Conservation (phyloP, 139 green algal species). For the Tetratostichococcus sp. region DNA sequence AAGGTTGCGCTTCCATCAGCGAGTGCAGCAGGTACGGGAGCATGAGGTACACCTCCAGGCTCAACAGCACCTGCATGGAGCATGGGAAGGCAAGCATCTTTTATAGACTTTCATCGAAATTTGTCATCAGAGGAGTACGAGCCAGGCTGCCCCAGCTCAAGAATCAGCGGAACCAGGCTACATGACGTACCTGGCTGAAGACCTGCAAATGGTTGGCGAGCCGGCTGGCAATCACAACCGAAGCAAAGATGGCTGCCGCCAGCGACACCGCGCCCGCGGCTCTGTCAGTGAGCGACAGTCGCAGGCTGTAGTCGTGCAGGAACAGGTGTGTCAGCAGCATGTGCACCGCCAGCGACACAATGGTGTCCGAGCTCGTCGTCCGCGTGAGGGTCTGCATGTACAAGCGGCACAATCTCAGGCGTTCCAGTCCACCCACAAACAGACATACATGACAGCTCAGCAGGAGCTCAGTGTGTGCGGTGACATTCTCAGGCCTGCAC, state of each 20-base stretch:
- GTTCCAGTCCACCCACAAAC: too few species aligned
- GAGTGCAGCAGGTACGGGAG: conserved; percentile 45
- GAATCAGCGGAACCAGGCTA: background rate
- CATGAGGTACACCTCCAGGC: conserved; percentile 64
- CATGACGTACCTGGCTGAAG: background rate
- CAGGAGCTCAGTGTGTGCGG: too few species aligned
- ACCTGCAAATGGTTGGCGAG: conserved; percentile 50
- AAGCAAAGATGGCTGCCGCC: conserved; percentile 50
- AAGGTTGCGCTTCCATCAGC: background rate
- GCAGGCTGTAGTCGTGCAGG: conserved; percentile 78
- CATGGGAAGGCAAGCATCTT: too few species aligned
- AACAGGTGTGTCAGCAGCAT: conserved; percentile 64
- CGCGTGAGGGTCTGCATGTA: conserved; percentile 39
- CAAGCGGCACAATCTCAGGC: too few species aligned
- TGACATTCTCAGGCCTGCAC: too few species aligned
- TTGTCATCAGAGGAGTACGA: too few species aligned
- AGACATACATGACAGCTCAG: too few species aligned
- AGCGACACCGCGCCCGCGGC: conserved; percentile 63
- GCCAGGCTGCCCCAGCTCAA: too few species aligned
- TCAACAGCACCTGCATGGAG: conserved; percentile 54
- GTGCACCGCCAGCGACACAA: conserved; percentile 44
- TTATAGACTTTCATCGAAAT: too few species aligned
- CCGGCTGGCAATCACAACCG: conserved; percentile 61
- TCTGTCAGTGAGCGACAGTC: conserved; percentile 46
- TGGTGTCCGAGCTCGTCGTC: conserved; percentile 67